Evolutionary conservation across 2,329 filamentous ascomycete species (phyloP).

Genomic region (Escovopsis sp.): DNA sequence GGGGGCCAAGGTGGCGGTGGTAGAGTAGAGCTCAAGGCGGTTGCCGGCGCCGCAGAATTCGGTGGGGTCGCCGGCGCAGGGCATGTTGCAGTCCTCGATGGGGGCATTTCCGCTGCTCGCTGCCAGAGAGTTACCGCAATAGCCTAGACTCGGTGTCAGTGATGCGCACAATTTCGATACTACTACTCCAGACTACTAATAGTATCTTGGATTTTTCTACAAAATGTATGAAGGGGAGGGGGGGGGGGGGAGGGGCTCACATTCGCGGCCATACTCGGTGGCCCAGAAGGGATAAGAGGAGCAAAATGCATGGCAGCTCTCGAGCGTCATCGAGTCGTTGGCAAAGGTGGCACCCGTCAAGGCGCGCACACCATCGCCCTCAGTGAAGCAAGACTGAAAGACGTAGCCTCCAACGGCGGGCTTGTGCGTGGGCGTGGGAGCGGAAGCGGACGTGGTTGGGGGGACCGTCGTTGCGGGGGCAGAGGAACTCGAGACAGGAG

Average conservation of each 20-base stretch:
- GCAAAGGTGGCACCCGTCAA: constrained; percentile 24
- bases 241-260: constrained; percentile 14
- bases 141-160: constrained; percentile 16
- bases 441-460: constrained; percentile 3
- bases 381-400: constrained; percentile 33
- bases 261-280: constrained; percentile 36
- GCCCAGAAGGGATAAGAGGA: constrained; percentile 31
- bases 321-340: constrained; percentile 34
- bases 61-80: constrained; percentile 24
- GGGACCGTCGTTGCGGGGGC: constrained; percentile 2
- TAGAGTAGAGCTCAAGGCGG: constrained; percentile 28
- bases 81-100: constrained; percentile 21
- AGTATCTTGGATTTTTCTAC: too few species aligned
- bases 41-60: constrained; percentile 28
- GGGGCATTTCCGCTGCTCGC: constrained; percentile 13
- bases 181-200: too few species aligned
- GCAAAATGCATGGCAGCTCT: constrained; percentile 31
- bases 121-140: constrained; percentile 30
- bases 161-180: not conserved
- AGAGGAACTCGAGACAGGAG: constrained; percentile 1
- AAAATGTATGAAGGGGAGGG: not conserved
- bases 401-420: constrained; percentile 27
- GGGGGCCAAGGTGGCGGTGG: constrained; percentile 19
- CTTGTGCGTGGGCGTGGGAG: constrained; percentile 18
- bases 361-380: constrained; percentile 28